Evolutionary conservation across 305 asterid species (phyloP).

Genomic region (Striga hermonthica): DNA sequence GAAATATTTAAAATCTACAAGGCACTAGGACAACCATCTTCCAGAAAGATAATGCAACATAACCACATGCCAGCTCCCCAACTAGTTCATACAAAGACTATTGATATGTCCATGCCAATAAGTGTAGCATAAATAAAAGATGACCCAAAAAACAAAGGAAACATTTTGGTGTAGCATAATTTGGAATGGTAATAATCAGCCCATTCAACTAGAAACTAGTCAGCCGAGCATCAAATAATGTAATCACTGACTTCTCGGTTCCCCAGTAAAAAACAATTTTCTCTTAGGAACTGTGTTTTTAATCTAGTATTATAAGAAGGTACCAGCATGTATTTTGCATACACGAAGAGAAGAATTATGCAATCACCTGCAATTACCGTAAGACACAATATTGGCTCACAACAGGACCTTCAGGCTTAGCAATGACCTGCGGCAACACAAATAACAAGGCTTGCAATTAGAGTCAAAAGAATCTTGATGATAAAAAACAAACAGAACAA

Average conservation of each 20-base stretch:
- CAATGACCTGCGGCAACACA: constrained; percentile 75
- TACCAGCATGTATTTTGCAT: constrained; percentile 18
- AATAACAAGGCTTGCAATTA: constrained; percentile 31
- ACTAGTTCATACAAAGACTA: constrained; percentile 88
- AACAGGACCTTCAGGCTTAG: constrained; percentile 96
- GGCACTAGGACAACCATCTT: constrained; percentile 25
- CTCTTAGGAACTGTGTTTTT: constrained; percentile 18
- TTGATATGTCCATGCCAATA: constrained; percentile 33
- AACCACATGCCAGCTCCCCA: constrained; percentile 88
- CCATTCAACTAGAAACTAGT: constrained; percentile 6
- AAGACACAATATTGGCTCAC: constrained; percentile 94
- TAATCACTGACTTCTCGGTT: constrained; percentile 11
- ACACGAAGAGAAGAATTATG: constrained; percentile 27
- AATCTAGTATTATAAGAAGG: background rate
- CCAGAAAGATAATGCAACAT: constrained; percentile 25
- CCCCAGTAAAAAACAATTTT: constrained; percentile 20
- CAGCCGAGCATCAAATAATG: constrained; percentile 9
- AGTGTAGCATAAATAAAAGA: constrained; percentile 20
- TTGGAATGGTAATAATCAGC: constrained; percentile 25
- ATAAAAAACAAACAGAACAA: constrained; percentile 17
- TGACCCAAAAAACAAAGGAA: background rate
- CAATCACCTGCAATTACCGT: constrained; percentile 83
- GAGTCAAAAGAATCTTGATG: constrained; percentile 25
- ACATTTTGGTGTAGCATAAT: constrained; percentile 12
- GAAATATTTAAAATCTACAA: constrained; percentile 23